Evolutionary conservation across 495 filamentous ascomycete species (phyloP), one percentile per base, ranked within the genome.

Genomic region (Talaromyces nanjingensis): DNA sequence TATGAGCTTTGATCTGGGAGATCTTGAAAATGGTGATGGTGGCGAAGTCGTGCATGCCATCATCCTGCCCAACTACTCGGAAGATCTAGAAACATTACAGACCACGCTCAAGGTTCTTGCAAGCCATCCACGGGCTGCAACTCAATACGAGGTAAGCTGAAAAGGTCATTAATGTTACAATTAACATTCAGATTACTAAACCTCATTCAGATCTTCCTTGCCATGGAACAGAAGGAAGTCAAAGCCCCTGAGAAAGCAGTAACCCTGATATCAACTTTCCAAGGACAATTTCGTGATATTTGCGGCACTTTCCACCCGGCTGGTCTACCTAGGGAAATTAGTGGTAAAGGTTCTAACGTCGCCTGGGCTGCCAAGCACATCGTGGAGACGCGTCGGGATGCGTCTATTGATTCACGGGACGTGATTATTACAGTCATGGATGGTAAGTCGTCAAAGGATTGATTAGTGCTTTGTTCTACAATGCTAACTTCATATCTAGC

Each of bases 401-500:
- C 77, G 42, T 68, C 65, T 1, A 20, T 54, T 5, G 75, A 79
- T 52, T 75, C 78, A 18, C 81, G 82, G 64, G 80, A 87, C 66
- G 84, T 89, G 7, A 83, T 90, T 31, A 77, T 89, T 25, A 90
- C 87, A 9, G 85, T 85, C 45, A 89, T 90, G 67, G 87, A 90
- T 77, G 83, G 87, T 87, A 76, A 61, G 84, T 63, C 60, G 12
- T 16, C 12, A 16, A 39, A 4, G 37, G 11, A 34, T 60, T 63
- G 27, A 34, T 47, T 68, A 63, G 63, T 60, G 29, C 53, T 20
- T 60, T 52, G 7, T 37, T 22, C 25, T 60, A 22, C 62, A 29
- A 20, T 47, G 20, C 39, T 65, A 24, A 61, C 45, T 33, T 8
- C 18, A 34, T 22, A 24, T 73, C 59, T 71, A 89, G 87, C 87